Base-by-base conservation (phyloP, 2,329 filamentous ascomycete genomes). In the Plenodomus lindquistii region DNA sequence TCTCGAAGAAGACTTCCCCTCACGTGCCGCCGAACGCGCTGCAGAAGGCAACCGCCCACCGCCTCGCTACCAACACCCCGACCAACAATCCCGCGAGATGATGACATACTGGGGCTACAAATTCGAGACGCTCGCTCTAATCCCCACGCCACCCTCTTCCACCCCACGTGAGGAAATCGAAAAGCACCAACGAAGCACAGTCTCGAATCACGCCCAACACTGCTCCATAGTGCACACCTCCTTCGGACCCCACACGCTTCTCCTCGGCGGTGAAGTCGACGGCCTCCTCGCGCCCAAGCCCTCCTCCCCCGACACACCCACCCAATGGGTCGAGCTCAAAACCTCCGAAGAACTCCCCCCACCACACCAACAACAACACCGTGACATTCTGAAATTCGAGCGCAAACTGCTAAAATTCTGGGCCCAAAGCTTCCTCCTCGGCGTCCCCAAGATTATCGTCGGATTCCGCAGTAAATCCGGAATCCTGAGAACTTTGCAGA, bases 31-130 rank as follows among this genome's bases (percentile, higher is more conserved):
- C 1, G 82, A 84, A 11, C 82, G 84, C 57, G 51, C 76, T 79
- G 57, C 79, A 76, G 62, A 70, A 53, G 44, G 62, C 18, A 39
- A 49, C 16, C 55, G 62, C 2, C 62, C 62, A 5, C 60, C 56
- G 4, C 54, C 62, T 8, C 56, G 58, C 16, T 43, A 62, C 37
- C 59, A 62, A 9, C 76, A 84, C 57, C 74, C 81, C 62, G 76
- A 83, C 62, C 75, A 78, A 64, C 77, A 79, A 67, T 82, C 89
- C 0, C 85, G 88, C 42, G 88, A 94, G 48, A 78, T 92, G 55
- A 97, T 97, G 91, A 85, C 87, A 41, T 99, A 86, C 67, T 97
- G 93, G 93, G 93, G 93, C 29, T 99, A 99, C 77, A 99, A 99
- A 70, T 99, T 99, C 64, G 94, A 99, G 73, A 88, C 90, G 0